A percentile compares a stretch with the other conserved stretches of the same genome.
Evolutionary conservation across 1,284 basidiomycete genomes (phyloP).

Genomic region (Cystobasidium sp.): DNA sequence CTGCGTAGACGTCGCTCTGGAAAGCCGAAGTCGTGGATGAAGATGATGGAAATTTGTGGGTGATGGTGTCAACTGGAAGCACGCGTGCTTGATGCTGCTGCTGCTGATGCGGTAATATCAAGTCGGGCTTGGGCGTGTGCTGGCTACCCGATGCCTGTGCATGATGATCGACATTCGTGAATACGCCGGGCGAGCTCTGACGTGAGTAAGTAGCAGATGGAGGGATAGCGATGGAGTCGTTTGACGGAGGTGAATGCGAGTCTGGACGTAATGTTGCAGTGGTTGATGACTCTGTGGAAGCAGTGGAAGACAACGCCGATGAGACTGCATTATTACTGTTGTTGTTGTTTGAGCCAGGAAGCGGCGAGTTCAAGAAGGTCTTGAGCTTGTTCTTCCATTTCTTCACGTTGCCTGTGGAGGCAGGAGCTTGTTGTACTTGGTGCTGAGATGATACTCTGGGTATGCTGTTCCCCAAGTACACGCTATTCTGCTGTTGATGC

Average conservation of each 20-base stretch:
- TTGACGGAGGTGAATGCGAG: neutral
- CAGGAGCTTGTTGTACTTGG: neutral
- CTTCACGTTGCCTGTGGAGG: conserved; percentile 20
- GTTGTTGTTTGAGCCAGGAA: conserved; percentile 3
- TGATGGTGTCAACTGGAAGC: neutral
- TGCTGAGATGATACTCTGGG: conserved; percentile 7
- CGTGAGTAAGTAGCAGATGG: neutral
- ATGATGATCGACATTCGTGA: conserved; percentile 2
- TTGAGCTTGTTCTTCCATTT: conserved; percentile 45
- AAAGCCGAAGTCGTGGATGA: neutral
- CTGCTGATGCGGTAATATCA: neutral
- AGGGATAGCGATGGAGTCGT: neutral
- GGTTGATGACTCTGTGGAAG: conserved; percentile 4
- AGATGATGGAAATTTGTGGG: neutral
- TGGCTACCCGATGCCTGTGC: no score
- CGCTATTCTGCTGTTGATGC: neutral
- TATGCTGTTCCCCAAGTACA: conserved; percentile 2
- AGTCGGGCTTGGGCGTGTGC: no score
- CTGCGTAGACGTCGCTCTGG: conserved; percentile 19
- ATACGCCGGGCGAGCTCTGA: neutral
- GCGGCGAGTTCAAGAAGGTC: conserved; percentile 26
- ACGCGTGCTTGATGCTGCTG: neutral
- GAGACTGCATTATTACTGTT: neutral
- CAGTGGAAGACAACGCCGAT: neutral
- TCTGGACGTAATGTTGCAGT: conserved; percentile 3